Percentiles rank a stretch among this genome's conserved stretches.
Conservation (phyloP, 495 filamentous ascomycete genomes). For the Alectoria sarmentosa region DNA sequence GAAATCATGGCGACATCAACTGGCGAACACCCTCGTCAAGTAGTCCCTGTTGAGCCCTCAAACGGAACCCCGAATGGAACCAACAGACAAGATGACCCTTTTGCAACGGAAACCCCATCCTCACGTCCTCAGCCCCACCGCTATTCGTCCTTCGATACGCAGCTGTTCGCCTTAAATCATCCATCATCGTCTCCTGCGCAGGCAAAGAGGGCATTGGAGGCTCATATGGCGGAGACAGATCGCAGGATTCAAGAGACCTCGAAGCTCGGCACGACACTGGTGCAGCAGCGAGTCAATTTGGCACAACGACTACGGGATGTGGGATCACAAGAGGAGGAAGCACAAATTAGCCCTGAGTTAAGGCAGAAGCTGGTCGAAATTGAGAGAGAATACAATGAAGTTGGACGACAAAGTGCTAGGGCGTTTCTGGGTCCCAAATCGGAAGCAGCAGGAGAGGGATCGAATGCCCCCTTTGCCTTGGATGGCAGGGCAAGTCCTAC, state of each 20-base stretch:
- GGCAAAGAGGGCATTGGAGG: conserved; percentile 79
- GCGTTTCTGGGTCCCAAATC: conserved; percentile 80
- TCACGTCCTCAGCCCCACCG: conserved; percentile 51
- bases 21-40: conserved; percentile 12
- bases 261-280: conserved; percentile 74
- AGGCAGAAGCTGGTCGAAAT: conserved; percentile 76
- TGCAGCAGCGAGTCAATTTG: conserved; percentile 76
- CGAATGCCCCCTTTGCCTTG: conserved; percentile 56
- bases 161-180: conserved; percentile 70
- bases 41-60: background rate
- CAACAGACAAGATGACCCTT: conserved; percentile 39
- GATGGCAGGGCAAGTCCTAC: conserved; percentile 34
- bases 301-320: conserved; percentile 77
- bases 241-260: conserved; percentile 85
- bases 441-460: conserved; percentile 51
- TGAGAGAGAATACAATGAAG: conserved; percentile 92
- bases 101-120: conserved; percentile 36
- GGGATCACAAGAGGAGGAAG: conserved; percentile 67
- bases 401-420: conserved; percentile 80
- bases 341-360: conserved; percentile 78
- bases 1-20: conserved; percentile 14
- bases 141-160: conserved; percentile 70
- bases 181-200: conserved; percentile 71
- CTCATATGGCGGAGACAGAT: conserved; percentile 85
- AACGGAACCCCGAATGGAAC: conserved; percentile 20